A percentile compares a stretch with the other conserved stretches of the same genome.
These are phyloP conservation scores for Achlya hypogyna DNA, from an alignment of 352 stramenopile species.

Conservation along the genomic window DNA sequence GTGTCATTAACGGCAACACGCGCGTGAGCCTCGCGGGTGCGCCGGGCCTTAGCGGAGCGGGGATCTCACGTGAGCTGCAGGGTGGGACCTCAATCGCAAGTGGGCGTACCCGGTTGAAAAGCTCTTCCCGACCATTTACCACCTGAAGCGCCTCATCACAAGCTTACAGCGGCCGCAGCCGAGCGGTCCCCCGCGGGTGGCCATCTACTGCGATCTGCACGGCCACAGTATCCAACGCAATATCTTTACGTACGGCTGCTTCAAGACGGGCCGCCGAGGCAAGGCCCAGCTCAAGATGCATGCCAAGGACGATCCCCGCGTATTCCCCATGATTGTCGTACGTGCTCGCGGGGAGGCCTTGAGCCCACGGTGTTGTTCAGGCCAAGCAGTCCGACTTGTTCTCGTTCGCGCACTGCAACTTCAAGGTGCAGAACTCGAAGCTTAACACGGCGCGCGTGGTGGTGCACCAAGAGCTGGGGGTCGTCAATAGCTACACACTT, in stretches of 20 bases:
- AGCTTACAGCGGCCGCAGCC: slow-evolving; percentile 33
- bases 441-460: slow-evolving; percentile 85
- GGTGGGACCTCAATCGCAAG: slow-evolving; percentile 76
- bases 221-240: slow-evolving; percentile 78
- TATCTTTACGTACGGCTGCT: slow-evolving; percentile 82
- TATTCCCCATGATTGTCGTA: slow-evolving; percentile 69
- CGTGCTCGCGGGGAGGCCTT: not conserved
- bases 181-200: slow-evolving; percentile 37
- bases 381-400: slow-evolving; percentile 60
- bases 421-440: slow-evolving; percentile 86
- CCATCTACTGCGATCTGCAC: slow-evolving; percentile 78
- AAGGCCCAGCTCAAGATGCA: not conserved
- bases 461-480: slow-evolving; percentile 75
- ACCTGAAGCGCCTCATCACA: slow-evolving; percentile 64
- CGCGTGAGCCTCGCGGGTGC: slow-evolving; percentile 71
- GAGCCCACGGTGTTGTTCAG: not conserved
- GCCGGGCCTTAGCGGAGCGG: slow-evolving; percentile 21
- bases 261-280: slow-evolving; percentile 19
- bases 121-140: slow-evolving; percentile 68
- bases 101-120: slow-evolving; percentile 69
- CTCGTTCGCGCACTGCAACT: slow-evolving; percentile 81
- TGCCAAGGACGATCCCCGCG: slow-evolving; percentile 48
- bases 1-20: slow-evolving; percentile 89
- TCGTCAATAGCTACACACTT: slow-evolving; percentile 83
- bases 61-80: no score